Percentiles rank a stretch among this genome's conserved stretches.
Evolutionary conservation across 1,139 yeast species (phyloP).

Genomic region (Hansenula sp.): DNA sequence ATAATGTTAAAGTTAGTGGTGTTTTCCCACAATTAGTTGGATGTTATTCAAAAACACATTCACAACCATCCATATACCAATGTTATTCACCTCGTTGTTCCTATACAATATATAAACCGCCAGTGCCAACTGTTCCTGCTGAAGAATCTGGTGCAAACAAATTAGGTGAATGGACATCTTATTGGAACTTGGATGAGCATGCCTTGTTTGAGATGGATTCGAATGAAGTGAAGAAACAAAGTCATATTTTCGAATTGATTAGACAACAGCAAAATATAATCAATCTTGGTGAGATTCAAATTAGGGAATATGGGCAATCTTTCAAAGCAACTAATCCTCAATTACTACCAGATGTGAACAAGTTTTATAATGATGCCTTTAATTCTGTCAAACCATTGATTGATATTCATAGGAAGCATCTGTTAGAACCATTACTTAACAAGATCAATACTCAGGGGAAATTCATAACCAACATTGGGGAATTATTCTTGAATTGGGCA

Average conservation of each 20-base stretch:
- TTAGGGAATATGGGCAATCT: conserved; percentile 50
- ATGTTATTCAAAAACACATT: conserved; percentile 20
- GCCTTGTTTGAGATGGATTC: conserved; percentile 54
- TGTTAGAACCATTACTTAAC: conserved; percentile 53
- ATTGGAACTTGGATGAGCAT: conserved; percentile 63
- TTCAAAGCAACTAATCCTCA: conserved; percentile 35
- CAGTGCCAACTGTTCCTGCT: conserved; percentile 15
- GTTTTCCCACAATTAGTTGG: conserved; percentile 20
- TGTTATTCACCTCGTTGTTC: conserved; percentile 24
- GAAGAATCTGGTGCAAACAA: conserved; percentile 6
- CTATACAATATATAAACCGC: conserved; percentile 17
- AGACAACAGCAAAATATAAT: conserved; percentile 74
- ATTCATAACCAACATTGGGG: conserved; percentile 62
- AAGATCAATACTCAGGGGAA: conserved; percentile 59
- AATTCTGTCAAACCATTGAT: conserved; percentile 60
- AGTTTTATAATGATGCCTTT: conserved; percentile 60
- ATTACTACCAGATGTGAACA: conserved; percentile 42
- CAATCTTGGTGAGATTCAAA: conserved; percentile 62
- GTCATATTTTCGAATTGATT: conserved; percentile 73
- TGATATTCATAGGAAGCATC: conserved; percentile 48
- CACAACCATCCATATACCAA: conserved; percentile 6
- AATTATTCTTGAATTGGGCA: conserved; percentile 66
- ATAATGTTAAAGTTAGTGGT: conserved; percentile 19
- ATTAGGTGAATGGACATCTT: conserved; percentile 66
- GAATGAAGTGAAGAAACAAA: conserved; percentile 60